A percentile compares a stretch with the other conserved stretches of the same genome.
Conservation (phyloP, 2,329 filamentous ascomycete genomes). For the Penicillium sp. region DNA sequence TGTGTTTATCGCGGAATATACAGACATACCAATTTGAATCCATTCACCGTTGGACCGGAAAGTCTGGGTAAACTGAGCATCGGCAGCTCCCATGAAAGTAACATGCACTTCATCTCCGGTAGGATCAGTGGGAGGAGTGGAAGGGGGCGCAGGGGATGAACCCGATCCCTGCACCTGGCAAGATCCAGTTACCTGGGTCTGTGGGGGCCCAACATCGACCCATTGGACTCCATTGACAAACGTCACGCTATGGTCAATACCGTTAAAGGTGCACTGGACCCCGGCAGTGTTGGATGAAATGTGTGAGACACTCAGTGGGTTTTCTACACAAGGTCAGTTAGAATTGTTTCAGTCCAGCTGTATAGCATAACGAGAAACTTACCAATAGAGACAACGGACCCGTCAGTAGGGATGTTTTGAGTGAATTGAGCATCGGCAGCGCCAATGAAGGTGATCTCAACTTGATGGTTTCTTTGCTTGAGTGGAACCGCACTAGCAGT, state of each 20-base stretch:
- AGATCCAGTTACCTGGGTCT: slow-evolving; percentile 18
- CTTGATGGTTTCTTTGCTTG: background rate
- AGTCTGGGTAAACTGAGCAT: background rate
- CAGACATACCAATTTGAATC: slow-evolving; percentile 9
- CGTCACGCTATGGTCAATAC: slow-evolving; percentile 19
- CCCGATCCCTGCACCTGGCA: background rate
- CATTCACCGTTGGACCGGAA: background rate
- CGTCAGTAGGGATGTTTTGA: slow-evolving; percentile 8
- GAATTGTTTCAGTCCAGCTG: background rate
- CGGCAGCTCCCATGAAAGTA: slow-evolving; percentile 5
- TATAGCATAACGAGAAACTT: background rate
- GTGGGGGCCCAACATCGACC: slow-evolving; percentile 25
- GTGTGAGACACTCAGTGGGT: slow-evolving; percentile 18
- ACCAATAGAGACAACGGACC: slow-evolving; percentile 2
- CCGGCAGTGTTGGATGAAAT: slow-evolving; percentile 16
- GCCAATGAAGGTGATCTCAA: slow-evolving; percentile 10
- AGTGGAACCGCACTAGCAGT: background rate
- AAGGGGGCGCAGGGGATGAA: background rate
- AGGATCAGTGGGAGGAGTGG: background rate
- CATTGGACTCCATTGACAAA: slow-evolving; percentile 15
- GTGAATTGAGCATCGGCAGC: slow-evolving; percentile 10
- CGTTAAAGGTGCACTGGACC: slow-evolving; percentile 20
- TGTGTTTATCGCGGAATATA: background rate
- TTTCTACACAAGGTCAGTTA: slow-evolving; percentile 4
- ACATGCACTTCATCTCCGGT: background rate